Conservation (phyloP, 768 basidiomycete species). For the Leccinum broughii region DNA sequence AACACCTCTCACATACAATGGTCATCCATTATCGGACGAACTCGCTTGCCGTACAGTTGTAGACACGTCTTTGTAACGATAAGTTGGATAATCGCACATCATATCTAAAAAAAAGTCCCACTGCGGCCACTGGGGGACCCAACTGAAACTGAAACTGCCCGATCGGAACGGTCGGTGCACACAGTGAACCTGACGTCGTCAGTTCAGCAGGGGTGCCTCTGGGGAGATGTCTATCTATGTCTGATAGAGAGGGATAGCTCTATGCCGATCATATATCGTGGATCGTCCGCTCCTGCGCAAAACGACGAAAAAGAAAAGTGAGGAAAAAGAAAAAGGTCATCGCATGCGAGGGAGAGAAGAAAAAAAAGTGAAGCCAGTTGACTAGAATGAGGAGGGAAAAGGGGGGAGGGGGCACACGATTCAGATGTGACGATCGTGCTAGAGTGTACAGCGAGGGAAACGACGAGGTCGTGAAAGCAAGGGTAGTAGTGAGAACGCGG, state of each 20-base stretch:
- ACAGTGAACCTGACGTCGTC: background rate
- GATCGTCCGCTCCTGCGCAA: conserved; percentile 14
- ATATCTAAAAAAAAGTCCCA: conserved; percentile 8
- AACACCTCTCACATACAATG: background rate
- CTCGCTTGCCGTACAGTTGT: background rate
- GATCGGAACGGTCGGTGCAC: background rate
- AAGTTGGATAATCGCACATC: conserved; percentile 12
- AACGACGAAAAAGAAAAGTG: background rate
- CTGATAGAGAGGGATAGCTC: conserved; percentile 8
- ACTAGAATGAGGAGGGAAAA: background rate
- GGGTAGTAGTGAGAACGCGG: background rate
- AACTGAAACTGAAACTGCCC: background rate
- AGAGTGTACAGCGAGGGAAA: conserved; percentile 20
- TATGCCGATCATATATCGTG: conserved; percentile 17
- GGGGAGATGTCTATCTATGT: conserved; percentile 8
- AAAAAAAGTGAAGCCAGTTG: background rate
- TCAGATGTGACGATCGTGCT: conserved; percentile 14
- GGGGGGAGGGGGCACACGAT: background rate
- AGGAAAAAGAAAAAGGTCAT: conserved; percentile 3
- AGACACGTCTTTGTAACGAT: conserved; percentile 16
- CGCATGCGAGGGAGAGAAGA: conserved; percentile 2
- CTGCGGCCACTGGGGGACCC: background rate
- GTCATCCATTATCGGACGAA: background rate
- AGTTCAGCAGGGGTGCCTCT: background rate
- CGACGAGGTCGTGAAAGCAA: conserved; percentile 4